Evolutionary conservation across 352 stramenopile genomes (phyloP).

Genomic region (Phytophthora multivora): DNA sequence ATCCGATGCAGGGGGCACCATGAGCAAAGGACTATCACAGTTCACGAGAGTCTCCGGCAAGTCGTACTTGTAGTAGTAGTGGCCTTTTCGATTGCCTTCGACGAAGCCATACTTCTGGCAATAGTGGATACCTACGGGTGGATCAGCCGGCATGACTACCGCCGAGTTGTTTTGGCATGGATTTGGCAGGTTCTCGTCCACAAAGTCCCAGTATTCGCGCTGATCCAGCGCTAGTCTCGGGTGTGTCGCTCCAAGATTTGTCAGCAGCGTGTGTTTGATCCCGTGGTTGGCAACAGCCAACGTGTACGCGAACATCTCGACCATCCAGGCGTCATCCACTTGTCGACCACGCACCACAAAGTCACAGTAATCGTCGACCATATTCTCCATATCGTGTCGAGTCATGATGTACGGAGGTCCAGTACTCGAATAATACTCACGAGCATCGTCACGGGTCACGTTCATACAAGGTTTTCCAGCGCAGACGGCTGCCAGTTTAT

Average conservation of each 20-base stretch:
- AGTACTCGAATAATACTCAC: conserved; percentile 50
- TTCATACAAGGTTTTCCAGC: conserved; percentile 34
- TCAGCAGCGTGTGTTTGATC: conserved; percentile 63
- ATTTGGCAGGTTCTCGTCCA: conserved; percentile 36
- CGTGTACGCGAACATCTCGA: conserved; percentile 64
- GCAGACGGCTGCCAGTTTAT: conserved; percentile 45
- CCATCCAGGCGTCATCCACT: conserved; percentile 49
- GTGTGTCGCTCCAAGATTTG: conserved; percentile 48
- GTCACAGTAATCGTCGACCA: conserved; percentile 60
- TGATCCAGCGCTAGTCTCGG: conserved; percentile 31
- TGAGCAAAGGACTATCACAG: conserved; percentile 51
- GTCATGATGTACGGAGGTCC: conserved; percentile 71
- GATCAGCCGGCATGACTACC: conserved; percentile 44
- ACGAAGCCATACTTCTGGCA: conserved; percentile 60
- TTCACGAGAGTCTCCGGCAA: conserved; percentile 48
- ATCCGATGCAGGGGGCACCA: conserved; percentile 45
- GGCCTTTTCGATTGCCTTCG: conserved; percentile 41
- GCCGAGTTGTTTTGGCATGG: conserved; percentile 38
- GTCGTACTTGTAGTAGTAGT: conserved; percentile 66
- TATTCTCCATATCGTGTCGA: conserved; percentile 41
- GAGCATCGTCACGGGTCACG: conserved; percentile 38
- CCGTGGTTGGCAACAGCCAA: conserved; percentile 51
- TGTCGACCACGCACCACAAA: conserved; percentile 50
- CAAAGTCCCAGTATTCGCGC: conserved; percentile 54
- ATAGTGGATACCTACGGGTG: conserved; percentile 58